Percentiles rank a stretch among this genome's conserved stretches.
These are phyloP conservation scores for Hysterangium stoloniferum DNA, from an alignment of 768 basidiomycete genomes.

Conservation along the genomic window DNA sequence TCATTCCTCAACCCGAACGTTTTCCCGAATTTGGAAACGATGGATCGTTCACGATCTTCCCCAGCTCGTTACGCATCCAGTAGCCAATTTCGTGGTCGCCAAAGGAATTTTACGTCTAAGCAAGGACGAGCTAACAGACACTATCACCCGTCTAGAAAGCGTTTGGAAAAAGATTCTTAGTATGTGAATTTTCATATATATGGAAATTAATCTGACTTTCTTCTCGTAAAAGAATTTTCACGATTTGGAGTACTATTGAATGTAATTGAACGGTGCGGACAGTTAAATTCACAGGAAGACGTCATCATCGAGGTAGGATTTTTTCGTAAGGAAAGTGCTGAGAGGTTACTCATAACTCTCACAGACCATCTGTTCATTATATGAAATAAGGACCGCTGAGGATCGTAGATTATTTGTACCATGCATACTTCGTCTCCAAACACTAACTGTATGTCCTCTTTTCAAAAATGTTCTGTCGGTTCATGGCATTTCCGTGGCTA, in stretches of 20 bases:
- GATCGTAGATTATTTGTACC: conserved; percentile 50
- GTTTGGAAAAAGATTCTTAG: conserved; percentile 60
- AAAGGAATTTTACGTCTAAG: conserved; percentile 61
- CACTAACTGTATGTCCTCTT: conserved; percentile 36
- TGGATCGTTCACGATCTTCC: conserved; percentile 73
- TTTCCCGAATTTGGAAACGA: conserved; percentile 61
- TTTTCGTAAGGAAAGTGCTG: background rate
- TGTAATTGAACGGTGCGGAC: conserved; percentile 57
- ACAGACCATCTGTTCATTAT: conserved; percentile 53
- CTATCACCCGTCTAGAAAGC: conserved; percentile 51
- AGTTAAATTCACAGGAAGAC: conserved; percentile 38
- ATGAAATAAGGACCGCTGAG: conserved; percentile 45
- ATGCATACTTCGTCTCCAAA: conserved; percentile 53
- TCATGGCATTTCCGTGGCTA: conserved; percentile 10
- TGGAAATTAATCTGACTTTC: background rate
- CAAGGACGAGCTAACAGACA: conserved; percentile 43
- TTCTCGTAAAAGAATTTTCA: conserved; percentile 40
- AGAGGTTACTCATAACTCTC: background rate
- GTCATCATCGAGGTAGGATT: conserved; percentile 49
- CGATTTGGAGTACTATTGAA: conserved; percentile 76
- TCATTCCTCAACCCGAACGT: conserved; percentile 52
- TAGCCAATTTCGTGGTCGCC: conserved; percentile 90
- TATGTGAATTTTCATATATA: conserved; percentile 31
- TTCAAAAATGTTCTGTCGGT: conserved; percentile 11
- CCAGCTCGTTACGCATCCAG: conserved; percentile 75